Evolutionary conservation across 768 basidiomycete species (phyloP).

Genomic region (Naganishia onofrii): DNA sequence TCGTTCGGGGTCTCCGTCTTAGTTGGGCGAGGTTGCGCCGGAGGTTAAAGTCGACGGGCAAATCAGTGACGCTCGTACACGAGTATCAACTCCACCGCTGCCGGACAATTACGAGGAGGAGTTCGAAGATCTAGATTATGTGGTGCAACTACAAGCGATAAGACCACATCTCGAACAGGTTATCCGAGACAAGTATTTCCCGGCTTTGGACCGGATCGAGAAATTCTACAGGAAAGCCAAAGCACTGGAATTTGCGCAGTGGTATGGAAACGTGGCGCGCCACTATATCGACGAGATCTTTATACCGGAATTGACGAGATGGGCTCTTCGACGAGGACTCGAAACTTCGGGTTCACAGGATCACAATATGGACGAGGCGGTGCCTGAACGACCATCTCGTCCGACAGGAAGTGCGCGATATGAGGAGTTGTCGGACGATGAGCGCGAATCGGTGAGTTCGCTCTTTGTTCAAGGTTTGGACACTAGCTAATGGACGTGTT

Average conservation of each 20-base stretch:
- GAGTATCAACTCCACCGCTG: constrained; percentile 5
- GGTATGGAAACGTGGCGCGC: constrained; percentile 37
- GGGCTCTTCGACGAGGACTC: constrained; percentile 33
- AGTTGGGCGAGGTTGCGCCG: constrained; percentile 19
- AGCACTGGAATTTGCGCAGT: not conserved
- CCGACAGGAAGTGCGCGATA: constrained; percentile 39
- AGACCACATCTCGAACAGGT: constrained; percentile 37
- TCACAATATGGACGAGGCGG: not conserved
- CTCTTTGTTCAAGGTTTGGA: not conserved
- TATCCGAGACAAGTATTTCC: constrained; percentile 36
- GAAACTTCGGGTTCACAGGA: not conserved
- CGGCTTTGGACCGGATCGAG: constrained; percentile 39
- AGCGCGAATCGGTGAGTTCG: constrained; percentile 23
- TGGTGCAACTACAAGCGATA: constrained; percentile 33
- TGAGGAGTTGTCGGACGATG: constrained; percentile 23
- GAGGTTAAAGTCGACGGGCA: not conserved
- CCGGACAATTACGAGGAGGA: not conserved
- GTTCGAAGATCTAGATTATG: constrained; percentile 20
- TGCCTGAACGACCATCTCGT: constrained; percentile 24
- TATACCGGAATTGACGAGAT: constrained; percentile 41
- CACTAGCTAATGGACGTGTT: not conserved
- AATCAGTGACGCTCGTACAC: constrained; percentile 1
- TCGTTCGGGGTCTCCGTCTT: not conserved
- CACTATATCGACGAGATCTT: constrained; percentile 35
- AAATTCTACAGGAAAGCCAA: constrained; percentile 29